phyloP scores from a whole-genome alignment of 2,329 filamentous ascomycete genomes.

The Cladorrhinum sp. region DNA sequence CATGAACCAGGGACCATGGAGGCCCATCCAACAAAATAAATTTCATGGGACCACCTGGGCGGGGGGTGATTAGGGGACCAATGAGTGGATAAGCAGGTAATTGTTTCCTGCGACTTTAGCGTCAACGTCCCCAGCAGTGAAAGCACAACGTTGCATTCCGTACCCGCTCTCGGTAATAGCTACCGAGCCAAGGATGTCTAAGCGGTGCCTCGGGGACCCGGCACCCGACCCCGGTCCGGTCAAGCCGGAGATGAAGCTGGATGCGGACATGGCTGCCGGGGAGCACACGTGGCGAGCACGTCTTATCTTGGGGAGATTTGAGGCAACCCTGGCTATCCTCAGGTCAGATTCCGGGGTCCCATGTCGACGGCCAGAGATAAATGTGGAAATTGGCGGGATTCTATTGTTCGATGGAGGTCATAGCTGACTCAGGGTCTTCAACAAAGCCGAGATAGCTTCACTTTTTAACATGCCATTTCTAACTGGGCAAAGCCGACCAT shows the following conservation, averaged over 20 bases:
- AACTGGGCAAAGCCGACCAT: neutral
- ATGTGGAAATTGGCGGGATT: neutral
- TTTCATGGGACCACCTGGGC: neutral
- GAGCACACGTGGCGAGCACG: neutral
- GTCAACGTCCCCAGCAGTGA: neutral
- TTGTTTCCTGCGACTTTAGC: neutral
- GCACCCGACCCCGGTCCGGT: neutral
- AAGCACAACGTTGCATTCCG: neutral
- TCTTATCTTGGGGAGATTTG: neutral
- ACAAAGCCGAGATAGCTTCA: neutral
- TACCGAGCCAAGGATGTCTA: neutral
- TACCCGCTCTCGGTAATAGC: neutral
- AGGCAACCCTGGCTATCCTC: neutral
- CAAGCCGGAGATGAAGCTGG: neutral
- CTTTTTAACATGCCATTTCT: neutral
- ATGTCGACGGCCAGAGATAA: neutral
- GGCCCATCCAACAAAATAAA: neutral
- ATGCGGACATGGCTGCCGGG: neutral
- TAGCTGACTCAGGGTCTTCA: neutral
- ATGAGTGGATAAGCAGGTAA: neutral
- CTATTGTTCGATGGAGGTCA: neutral
- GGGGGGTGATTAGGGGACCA: neutral
- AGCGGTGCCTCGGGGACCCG: neutral
- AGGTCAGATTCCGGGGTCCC: neutral
- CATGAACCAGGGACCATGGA: no score